These are phyloP conservation scores for Pyricularia grisea DNA, from an alignment of 2,329 filamentous ascomycete genomes.

Conservation along the genomic window DNA sequence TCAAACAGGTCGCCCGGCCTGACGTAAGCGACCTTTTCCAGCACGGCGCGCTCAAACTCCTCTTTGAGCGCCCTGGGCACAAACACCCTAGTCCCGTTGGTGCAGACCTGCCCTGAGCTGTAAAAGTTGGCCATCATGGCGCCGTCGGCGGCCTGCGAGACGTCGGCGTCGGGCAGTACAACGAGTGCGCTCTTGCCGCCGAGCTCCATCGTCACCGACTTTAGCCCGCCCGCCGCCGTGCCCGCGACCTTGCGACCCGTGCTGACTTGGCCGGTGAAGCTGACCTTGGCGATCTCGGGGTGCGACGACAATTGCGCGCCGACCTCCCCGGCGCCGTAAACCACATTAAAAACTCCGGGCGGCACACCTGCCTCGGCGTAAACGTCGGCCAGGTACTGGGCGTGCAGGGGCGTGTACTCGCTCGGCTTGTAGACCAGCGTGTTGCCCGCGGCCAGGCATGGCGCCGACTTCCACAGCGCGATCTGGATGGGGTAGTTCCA, in stretches of 20 bases:
- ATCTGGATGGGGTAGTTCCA: slow-evolving; percentile 61
- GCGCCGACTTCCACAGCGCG: slow-evolving; percentile 64
- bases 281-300: slow-evolving; percentile 7
- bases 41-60: slow-evolving; percentile 57
- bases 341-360: slow-evolving; percentile 58
- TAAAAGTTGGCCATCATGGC: slow-evolving; percentile 95
- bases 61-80: slow-evolving; percentile 57
- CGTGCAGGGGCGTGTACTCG: slow-evolving; percentile 47
- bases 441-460: slow-evolving; percentile 45
- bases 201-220: slow-evolving; percentile 16
- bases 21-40: slow-evolving; percentile 61
- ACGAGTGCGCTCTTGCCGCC: slow-evolving; percentile 56
- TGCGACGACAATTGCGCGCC: slow-evolving; percentile 6
- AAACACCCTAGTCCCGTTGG: slow-evolving; percentile 84
- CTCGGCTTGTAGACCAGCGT: slow-evolving; percentile 45
- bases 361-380: slow-evolving; percentile 34
- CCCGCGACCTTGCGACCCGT: slow-evolving; percentile 8
- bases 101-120: slow-evolving; percentile 85
- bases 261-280: slow-evolving; percentile 7
- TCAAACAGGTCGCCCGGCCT: slow-evolving; percentile 68
- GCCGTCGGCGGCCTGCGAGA: slow-evolving; percentile 74
- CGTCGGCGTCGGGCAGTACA: slow-evolving; percentile 68
- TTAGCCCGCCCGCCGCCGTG: slow-evolving; percentile 8
- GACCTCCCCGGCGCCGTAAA: slow-evolving; percentile 47
- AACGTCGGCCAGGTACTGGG: slow-evolving; percentile 54